Base-by-base conservation (phyloP, 1,284 basidiomycete species). In the Rhodotorula sp. region DNA sequence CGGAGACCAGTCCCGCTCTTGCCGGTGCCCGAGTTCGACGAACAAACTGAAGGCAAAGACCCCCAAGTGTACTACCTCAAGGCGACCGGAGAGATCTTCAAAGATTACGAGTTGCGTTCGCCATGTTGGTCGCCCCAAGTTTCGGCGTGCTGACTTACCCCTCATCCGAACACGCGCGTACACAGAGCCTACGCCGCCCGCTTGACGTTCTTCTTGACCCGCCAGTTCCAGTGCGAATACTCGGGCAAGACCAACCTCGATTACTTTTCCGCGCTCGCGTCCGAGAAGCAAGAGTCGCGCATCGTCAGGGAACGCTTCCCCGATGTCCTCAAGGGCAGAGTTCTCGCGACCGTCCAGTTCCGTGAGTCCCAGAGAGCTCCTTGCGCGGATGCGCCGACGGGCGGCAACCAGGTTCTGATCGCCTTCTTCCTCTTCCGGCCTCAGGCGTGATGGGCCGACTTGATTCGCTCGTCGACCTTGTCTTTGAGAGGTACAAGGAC, bases 401-500 rank as follows among this genome's bases (percentile, higher is more conserved):
- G 5, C 4, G 26, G 54, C 1, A 16, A 12, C 15, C 26, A 56
- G n/a, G n/a, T 23, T 20, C 54, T 29, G 54, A 56, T 26, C 26
- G 21, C 39, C 39, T 43, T 43, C 39, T 43, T 2, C 4, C 18
- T 6, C 18, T 1, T 6, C 18, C 2, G 1, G 1, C n/a, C 16
- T 7, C 82, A 97, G 94, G 93, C 87, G 90, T 97, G 76, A 91
- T 97, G 82, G 94, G 95, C 57, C 90, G 96, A 73, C 85, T 99
- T 69, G 96, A 98, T 83, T 90, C 92, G 78, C 86, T 99, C 23
- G 93, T 96, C 7, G 96, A 99, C 81, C 89, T 89, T 64, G 91
- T 97, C 54, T 97, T 89, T 80, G 96, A 98, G 76, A 89, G 96
- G 58, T 97, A 94, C 86, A 92, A 93, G 78, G 90, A 97, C 83